These are phyloP conservation scores for Maudiozyma humilis DNA, from an alignment of 1,139 yeast genomes.

Conservation along the genomic window DNA sequence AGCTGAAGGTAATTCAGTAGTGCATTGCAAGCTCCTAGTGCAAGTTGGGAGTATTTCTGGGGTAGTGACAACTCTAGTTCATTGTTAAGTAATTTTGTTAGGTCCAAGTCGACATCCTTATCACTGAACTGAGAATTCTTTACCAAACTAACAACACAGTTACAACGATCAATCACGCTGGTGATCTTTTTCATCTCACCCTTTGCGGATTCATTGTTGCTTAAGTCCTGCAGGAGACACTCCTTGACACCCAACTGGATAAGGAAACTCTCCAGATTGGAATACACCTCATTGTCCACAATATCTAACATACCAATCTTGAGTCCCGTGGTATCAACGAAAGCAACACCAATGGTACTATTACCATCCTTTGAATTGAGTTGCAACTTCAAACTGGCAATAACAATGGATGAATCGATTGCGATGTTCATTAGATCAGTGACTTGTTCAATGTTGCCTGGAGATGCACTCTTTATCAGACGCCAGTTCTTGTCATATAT, in stretches of 20 bases:
- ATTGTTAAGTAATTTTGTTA: conserved; percentile 51
- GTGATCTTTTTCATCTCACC: conserved; percentile 43
- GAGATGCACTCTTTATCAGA: conserved; percentile 61
- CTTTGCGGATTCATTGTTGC: conserved; percentile 35
- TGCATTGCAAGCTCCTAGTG: conserved; percentile 33
- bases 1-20: conserved; percentile 47
- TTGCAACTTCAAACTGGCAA: conserved; percentile 61
- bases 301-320: conserved; percentile 70
- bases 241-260: conserved; percentile 89
- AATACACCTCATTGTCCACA: conserved; percentile 76
- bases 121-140: conserved; percentile 49
- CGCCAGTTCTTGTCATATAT: conserved; percentile 57
- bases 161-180: conserved; percentile 67
- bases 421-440: conserved; percentile 62
- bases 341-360: conserved; percentile 66
- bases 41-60: conserved; percentile 34
- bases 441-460: conserved; percentile 80
- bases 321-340: conserved; percentile 64
- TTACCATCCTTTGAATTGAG: conserved; percentile 35
- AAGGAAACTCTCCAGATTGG: conserved; percentile 75
- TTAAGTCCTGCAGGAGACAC: conserved; percentile 51
- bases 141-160: conserved; percentile 56
- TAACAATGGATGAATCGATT: conserved; percentile 52
- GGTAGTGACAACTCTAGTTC: conserved; percentile 53
- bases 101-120: conserved; percentile 64